Evolutionary conservation across 2,329 filamentous ascomycete species (phyloP), one percentile per base, ranked within the genome.

Genomic region (Mycogone perniciosa): DNA sequence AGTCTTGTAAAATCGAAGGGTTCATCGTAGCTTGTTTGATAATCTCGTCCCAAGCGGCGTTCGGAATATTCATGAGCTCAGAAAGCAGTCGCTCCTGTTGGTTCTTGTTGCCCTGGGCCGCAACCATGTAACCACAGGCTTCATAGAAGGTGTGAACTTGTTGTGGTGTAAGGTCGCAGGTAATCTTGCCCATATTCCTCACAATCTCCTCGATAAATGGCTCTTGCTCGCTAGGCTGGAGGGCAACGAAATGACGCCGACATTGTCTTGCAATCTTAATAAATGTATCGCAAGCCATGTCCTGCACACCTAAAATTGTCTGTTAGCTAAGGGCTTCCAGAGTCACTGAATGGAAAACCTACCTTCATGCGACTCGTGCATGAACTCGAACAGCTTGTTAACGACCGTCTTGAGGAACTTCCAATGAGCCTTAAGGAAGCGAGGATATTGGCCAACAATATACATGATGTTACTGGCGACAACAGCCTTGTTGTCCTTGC

Each of bases 391-490:
- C 5, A 99, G 80, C 76, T 99, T 99, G 74, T 99, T 99, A 64
- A 99, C 93, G 13, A 99, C 93, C 2, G 93, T 99, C 82, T 99
- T 99, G 51, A 99, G 76, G 73, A 99, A 99, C 69, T 99, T 99
- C 93, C 93, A 99, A 70, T 99, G 93, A 1, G 93, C 93, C 75
- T 99, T 99, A 62, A 99, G 75, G 74, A 99, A 99, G 20, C 93
- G 88, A 35, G 93, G 93, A 66, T 99, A 99, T 67, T 99, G 93
- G 53, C 93, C 93, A 55, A 99, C 93, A 72, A 99, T 99, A 69
- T 99, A 99, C 93, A 99, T 99, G 64, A 99, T 99, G 73, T 99
- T 99, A 73, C 89, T 96, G 56, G 93, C 93, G 38, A 99, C 93
- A 7, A 99, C 93, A 9, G 93, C 93, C 69, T 99, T 99, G 80